Percentiles rank a stretch among this genome's conserved stretches.
Conservation (phyloP, 2,329 filamentous ascomycete genomes). For the Drechmeria coniospora region DNA sequence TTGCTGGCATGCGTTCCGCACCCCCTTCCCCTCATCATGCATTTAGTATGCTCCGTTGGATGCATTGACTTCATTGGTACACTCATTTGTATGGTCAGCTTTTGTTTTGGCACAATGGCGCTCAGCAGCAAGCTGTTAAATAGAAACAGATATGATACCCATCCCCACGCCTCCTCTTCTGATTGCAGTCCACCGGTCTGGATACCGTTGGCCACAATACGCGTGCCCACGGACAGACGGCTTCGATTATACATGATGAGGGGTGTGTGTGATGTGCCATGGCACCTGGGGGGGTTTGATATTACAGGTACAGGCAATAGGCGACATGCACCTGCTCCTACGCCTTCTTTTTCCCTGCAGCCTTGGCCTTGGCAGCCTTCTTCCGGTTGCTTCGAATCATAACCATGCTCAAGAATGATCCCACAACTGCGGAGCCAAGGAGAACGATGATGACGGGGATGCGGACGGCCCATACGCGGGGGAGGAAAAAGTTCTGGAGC, state of each 20-base stretch:
- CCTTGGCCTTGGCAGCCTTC: constrained; percentile 87
- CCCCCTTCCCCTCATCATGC: constrained; percentile 1
- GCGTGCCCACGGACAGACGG: no score
- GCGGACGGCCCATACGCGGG: constrained; percentile 95
- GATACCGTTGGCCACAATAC: no score
- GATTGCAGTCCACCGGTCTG: constrained; percentile 2
- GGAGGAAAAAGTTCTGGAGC: constrained; percentile 88
- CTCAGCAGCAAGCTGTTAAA: constrained; percentile 11
- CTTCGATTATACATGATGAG: no score
- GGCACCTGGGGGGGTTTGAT: no score
- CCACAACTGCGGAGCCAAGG: constrained; percentile 81
- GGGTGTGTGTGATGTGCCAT: no score
- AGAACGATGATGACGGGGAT: constrained; percentile 95
- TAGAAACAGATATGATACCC: constrained; percentile 21
- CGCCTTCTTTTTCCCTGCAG: constrained; percentile 74
- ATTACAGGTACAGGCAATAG: constrained; percentile 4
- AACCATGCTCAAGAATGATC: constrained; percentile 87
- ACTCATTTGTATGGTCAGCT: constrained; percentile 12
- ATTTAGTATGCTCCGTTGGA: constrained; percentile 13
- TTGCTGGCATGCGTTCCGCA: constrained; percentile 3
- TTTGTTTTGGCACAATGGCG: constrained; percentile 6
- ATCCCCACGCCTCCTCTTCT: constrained; percentile 7
- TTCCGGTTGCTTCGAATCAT: constrained; percentile 99
- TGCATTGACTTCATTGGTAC: constrained; percentile 13
- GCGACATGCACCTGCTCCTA: constrained; percentile 22